Base-by-base conservation (phyloP, 2,329 filamentous ascomycete genomes). In the Fusarium oxysporum region DNA sequence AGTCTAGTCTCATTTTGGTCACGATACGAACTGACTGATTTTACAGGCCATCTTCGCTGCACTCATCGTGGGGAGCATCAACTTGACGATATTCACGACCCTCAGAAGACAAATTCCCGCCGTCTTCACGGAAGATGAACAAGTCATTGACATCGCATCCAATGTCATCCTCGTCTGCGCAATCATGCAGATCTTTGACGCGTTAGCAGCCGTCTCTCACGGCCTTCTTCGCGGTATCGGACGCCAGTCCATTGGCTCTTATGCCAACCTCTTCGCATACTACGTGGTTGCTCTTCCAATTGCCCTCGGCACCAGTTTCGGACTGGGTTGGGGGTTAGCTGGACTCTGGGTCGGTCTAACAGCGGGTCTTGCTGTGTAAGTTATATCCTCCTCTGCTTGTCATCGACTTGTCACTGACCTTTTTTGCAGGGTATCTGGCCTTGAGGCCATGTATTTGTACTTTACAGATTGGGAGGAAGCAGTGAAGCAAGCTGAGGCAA, bases 101-200 rank as follows among this genome's bases (percentile, higher is more conserved):
- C 85, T 97, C 16, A 88, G 93, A 17, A 87, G 89, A 71, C 86
- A 90, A 71, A 91, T 97, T 25, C 93, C 94, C 0, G 84, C 87
- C 37, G 87, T 97, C 1, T 94, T 95, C 79, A 94, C 92, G 8
- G 83, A 87, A 3, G 92, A 95, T 71, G 78, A 83, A 6, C 89
- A 91, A 51, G 92, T 95, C 47, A 86, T 92, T 64, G 83, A 82
- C 7, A 83, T 94, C 28, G 91, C 92, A 13, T 87, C 93, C 0
- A 81, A 83, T 2, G 89, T 93, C 2, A 86, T 97, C 19, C 94
- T 94, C 0, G 83, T 97, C 2, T 93, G 92, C 62, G 94, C 94
- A 0, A 87, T 93, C 1, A 96, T 97, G 86, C 94, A 97, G 79
- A 87, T 97, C n/a, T 95, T 96, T 74, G 95, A 98, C 80, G 90